Evolutionary conservation across 352 stramenopile species (phyloP).

Genomic region (Phytophthora pistaciae): DNA sequence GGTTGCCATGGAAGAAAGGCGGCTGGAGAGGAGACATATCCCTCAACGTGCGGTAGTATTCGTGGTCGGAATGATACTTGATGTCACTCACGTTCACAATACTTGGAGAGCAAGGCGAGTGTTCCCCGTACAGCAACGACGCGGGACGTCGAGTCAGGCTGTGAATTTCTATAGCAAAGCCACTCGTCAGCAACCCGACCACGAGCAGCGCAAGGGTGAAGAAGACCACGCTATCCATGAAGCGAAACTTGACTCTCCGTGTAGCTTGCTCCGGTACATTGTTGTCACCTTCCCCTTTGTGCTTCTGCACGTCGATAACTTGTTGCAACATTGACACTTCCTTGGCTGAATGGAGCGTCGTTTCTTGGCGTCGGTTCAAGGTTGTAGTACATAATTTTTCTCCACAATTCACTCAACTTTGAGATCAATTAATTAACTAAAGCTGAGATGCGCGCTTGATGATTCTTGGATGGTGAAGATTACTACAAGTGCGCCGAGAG

Average conservation of each 20-base stretch:
- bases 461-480: too few species aligned
- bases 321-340: too few species aligned
- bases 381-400: too few species aligned
- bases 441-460: too few species aligned
- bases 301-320: too few species aligned
- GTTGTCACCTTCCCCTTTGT: too few species aligned
- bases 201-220: conserved; percentile 15
- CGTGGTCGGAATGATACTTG: conserved; percentile 24
- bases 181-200: conserved; percentile 9
- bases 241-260: conserved; percentile 8
- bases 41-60: conserved; percentile 24
- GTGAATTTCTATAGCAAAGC: conserved; percentile 19
- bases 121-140: conserved; percentile 8
- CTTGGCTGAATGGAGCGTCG: too few species aligned
- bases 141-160: conserved; percentile 5
- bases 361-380: too few species aligned
- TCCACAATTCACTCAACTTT: too few species aligned
- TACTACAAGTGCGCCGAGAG: too few species aligned
- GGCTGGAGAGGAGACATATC: conserved; percentile 8
- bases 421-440: too few species aligned
- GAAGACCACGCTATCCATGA: conserved; percentile 1
- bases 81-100: conserved; percentile 9
- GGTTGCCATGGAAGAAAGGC: conserved; percentile 35
- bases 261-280: not conserved
- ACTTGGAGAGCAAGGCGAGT: conserved; percentile 14